These are phyloP conservation scores for Amorphotheca resinae DNA, from an alignment of 495 filamentous ascomycete species.

Conservation along the genomic window DNA sequence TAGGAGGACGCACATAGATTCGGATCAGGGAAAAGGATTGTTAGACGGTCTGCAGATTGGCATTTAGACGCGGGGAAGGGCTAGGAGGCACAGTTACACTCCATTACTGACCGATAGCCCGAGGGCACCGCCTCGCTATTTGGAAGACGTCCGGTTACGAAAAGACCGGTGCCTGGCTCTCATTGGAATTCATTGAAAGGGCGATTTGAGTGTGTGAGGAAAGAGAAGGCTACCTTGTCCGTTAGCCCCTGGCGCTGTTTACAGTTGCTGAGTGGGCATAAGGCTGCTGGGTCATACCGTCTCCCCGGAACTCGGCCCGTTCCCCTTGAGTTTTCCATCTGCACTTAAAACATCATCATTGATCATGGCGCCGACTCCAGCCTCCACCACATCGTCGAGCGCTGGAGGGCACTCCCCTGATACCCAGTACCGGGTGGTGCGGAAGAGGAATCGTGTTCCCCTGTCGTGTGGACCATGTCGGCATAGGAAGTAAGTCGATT, in stretches of 20 bases:
- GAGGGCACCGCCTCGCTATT: too few relatives aligned
- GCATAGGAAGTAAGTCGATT: slow-evolving; percentile 70
- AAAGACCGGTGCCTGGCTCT: background rate
- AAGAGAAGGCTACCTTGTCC: slow-evolving; percentile 17
- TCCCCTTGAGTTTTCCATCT: too few relatives aligned
- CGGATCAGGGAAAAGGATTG: too few relatives aligned
- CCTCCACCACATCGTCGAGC: slow-evolving; percentile 72
- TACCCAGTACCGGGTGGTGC: slow-evolving; percentile 74
- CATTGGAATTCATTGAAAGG: slow-evolving; percentile 10
- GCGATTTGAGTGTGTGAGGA: slow-evolving; percentile 6
- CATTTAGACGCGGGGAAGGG: too few relatives aligned
- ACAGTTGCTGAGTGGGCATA: slow-evolving; percentile 17
- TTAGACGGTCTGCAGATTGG: too few relatives aligned
- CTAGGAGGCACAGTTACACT: too few relatives aligned
- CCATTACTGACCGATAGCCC: too few relatives aligned
- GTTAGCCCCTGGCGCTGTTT: slow-evolving; percentile 4
- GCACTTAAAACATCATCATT: slow-evolving; percentile 2
- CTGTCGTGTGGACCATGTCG: slow-evolving; percentile 90
- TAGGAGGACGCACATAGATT: too few relatives aligned
- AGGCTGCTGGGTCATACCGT: too few relatives aligned
- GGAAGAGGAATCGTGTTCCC: slow-evolving; percentile 89
- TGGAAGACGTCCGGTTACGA: background rate
- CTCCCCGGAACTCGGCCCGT: too few relatives aligned
- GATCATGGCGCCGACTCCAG: slow-evolving; percentile 77
- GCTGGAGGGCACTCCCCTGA: slow-evolving; percentile 70